Base-by-base conservation (phyloP, 768 basidiomycete genomes). In the Lactarius deliciosus region DNA sequence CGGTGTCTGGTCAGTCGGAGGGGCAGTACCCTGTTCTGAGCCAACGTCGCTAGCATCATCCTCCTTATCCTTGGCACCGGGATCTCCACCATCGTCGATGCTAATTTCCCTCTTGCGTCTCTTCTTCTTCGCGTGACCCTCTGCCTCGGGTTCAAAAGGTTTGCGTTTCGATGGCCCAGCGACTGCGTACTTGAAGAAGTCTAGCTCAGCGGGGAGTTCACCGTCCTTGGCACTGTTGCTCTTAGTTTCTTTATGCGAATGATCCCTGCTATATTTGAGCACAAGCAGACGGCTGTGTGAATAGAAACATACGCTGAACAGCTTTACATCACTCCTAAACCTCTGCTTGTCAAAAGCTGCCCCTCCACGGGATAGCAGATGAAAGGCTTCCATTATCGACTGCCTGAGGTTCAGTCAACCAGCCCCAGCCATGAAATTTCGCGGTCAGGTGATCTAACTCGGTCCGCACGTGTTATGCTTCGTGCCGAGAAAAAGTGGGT, bases 131-230 rank as follows among this genome's bases (percentile, higher is more conserved):
- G 56, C 32, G 9, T 55, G 30, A 10, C 41, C 68, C 18, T 65
- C 72, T n/a, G 63, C 57, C 5, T 34, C 60, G 13, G 25, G 18
- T 11, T 68, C 66, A 16, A 61, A 55, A 22, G 70, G 70, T 74
- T 86, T 87, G 62, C 86, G 82, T 74, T 90, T 90, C 40, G 73
- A 76, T 9, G 78, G 70, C 20, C 79, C 79, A 30, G 81, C 83
- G 68, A 86, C 82, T 2, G 90, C 87, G 68, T 93, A 94, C 72
- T 90, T 94, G 79, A 98, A 98, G 76, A 96, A 96, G 75, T 98
- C 94, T 8, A 98, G 82, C 72, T 91, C 92, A 2, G 80, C 71
- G 1, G 91, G 94, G 55, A 95, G 82, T 64, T 83, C 84, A 10
- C 77, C 79, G n/a, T 77, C 77, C n/a, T 73, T 72, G 2, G 64